Percentiles rank a stretch among this genome's conserved stretches.
These are phyloP conservation scores for Cladosporium sp. DNA, from an alignment of 2,329 filamentous ascomycete genomes.

Conservation along the genomic window DNA sequence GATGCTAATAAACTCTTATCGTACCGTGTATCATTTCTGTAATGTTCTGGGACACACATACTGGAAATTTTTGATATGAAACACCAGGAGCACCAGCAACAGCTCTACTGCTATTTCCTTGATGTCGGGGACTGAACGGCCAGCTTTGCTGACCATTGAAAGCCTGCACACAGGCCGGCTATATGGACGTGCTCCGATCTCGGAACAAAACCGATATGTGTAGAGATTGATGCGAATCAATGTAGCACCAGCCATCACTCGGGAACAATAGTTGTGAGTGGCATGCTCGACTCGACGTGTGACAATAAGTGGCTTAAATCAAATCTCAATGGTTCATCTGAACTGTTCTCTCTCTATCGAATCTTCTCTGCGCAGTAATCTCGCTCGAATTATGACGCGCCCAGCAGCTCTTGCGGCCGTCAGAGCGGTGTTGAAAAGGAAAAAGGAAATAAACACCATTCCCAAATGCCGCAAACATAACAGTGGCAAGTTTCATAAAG, in stretches of 20 bases:
- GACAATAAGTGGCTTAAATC: not conserved
- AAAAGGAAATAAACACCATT: conserved; percentile 13
- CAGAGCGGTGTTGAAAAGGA: not conserved
- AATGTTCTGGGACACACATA: not conserved
- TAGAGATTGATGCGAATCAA: not conserved
- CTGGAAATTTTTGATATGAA: accelerated
- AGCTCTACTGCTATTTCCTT: not conserved
- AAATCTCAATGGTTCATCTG: conserved; percentile 1
- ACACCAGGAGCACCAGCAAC: not conserved
- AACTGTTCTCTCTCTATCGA: conserved; percentile 2
- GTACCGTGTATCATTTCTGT: not conserved
- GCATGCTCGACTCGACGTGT: not conserved
- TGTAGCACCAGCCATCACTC: not conserved
- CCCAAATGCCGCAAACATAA: conserved; percentile 19
- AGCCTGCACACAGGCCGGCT: not conserved
- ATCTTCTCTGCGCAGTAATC: not conserved
- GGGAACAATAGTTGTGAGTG: not conserved
- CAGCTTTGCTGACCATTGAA: not conserved
- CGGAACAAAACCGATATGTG: not conserved
- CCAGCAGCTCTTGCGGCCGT: not conserved
- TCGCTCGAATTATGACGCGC: conserved; percentile 57
- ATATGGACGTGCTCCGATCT: not conserved
- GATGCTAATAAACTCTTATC: too few relatives aligned
- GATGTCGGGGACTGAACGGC: not conserved
- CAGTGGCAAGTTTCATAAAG: conserved; percentile 10